Conservation (phyloP, 371 early-diverging fungal species). For the Coemansia sp. region DNA sequence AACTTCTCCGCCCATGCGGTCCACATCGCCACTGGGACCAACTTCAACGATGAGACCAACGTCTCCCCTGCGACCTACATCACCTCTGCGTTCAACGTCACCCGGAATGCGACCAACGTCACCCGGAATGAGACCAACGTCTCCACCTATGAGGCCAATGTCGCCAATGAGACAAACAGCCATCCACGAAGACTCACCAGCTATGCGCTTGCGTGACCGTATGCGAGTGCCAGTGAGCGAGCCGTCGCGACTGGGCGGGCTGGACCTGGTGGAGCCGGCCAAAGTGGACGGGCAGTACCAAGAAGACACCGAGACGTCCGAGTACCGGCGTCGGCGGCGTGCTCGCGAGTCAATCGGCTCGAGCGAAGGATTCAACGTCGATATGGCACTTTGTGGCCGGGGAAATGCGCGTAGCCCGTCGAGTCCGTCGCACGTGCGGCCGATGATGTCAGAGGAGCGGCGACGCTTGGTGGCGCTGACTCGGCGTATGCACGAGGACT, state of each 20-base stretch:
- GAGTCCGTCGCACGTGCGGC: neutral
- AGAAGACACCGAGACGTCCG: slow-evolving; percentile 36
- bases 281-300: slow-evolving; percentile 37
- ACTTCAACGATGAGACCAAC: neutral
- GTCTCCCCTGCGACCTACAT: neutral
- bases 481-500: slow-evolving; percentile 43
- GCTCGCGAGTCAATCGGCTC: slow-evolving; percentile 31
- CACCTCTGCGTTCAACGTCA: neutral
- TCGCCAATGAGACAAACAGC: neutral
- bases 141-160: neutral
- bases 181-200: slow-evolving; percentile 7
- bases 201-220: slow-evolving; percentile 24
- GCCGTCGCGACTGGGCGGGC: slow-evolving; percentile 39
- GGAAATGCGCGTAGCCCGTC: neutral
- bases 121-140: neutral
- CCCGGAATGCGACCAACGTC: neutral
- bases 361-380: slow-evolving; percentile 20
- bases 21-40: neutral
- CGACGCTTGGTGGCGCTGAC: slow-evolving; percentile 43
- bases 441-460: slow-evolving; percentile 13
- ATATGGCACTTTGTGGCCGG: neutral
- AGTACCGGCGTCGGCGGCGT: slow-evolving; percentile 35
- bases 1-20: neutral
- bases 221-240: slow-evolving; percentile 32
- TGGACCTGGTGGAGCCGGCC: slow-evolving; percentile 49